Base-by-base conservation (phyloP, 2,329 filamentous ascomycete genomes). In the Aspergillus proliferans region DNA sequence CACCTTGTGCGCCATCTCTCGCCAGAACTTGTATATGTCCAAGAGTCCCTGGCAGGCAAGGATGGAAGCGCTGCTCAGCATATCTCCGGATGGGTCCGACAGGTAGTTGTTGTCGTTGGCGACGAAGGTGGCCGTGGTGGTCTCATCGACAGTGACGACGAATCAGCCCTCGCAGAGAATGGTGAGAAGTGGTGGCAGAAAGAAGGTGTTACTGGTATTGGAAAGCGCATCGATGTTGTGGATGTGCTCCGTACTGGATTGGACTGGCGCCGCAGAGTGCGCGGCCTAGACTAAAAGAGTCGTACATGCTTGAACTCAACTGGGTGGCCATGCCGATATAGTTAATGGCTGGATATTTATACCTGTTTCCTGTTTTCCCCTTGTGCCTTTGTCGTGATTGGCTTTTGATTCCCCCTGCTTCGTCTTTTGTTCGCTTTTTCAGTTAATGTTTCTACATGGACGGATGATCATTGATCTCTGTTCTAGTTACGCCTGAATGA, bases 1-100 rank as follows among this genome's bases (percentile, higher is more conserved):
- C 87, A 95, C 64, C 89, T 96, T 58, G 79, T 96, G 24, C 86
- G 88, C 46, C 88, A 95, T 65, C 76, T 97, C 6, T 82, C 85
- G 34, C 92, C 92, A 0, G 87, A 95, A 51, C 76, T 92, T 22
- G 82, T 96, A 30, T 97, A 97, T 64, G 78, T 96, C 9, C 87
- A 94, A 62, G 88, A 93, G 62, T 88, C 87, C 2, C 79, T 96
- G 22, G 81, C 86, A 41, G 92, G 92, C 6, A 74, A 81, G 2
- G 80, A 86, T 36, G 92, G 92, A 24, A 80, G 82, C 51, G 76
- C 84, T 24, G 83, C 96, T 22, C 84, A 82, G 18, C 86, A 87
- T 48, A 68, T 85, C 47, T 75, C 76, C 26, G 75, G 74, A 19
- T 85, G 82, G 82, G 81, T 85, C 6, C 76, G 80, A 18, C 79